Conservation (phyloP, 176 grass and related monocot genomes). For the Carex littledalei region DNA sequence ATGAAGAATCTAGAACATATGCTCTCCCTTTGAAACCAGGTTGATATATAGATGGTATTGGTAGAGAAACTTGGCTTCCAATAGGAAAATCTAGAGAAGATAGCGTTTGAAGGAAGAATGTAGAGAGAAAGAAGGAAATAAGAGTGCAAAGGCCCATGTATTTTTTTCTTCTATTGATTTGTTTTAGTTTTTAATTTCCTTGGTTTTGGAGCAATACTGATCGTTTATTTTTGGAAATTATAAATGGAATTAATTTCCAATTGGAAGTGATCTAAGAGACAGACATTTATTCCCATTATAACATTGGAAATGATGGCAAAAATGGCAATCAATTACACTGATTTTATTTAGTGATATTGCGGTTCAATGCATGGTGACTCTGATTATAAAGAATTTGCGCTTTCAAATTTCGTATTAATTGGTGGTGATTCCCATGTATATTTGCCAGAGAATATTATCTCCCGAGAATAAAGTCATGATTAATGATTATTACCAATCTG, state of each 20-base stretch:
- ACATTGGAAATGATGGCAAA: slow-evolving; percentile 15
- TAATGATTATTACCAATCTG: background rate
- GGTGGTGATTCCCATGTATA: slow-evolving; percentile 3
- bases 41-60: slow-evolving; percentile 21
- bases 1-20: slow-evolving; percentile 11
- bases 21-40: slow-evolving; percentile 31
- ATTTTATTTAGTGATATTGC: slow-evolving; percentile 4
- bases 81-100: slow-evolving; percentile 19
- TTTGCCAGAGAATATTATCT: background rate
- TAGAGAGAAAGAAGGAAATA: slow-evolving; percentile 10
- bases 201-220: background rate
- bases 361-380: slow-evolving; percentile 6
- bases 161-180: background rate
- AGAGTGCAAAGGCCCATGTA: slow-evolving; percentile 17
- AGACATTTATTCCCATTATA: slow-evolving; percentile 6
- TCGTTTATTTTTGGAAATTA: background rate
- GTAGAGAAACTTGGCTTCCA: slow-evolving; percentile 25
- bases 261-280: slow-evolving; percentile 21
- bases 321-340: slow-evolving; percentile 1
- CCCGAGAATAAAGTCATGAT: background rate
- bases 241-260: slow-evolving; percentile 1
- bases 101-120: background rate
- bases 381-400: slow-evolving; percentile 4
- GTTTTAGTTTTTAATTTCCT: background rate
- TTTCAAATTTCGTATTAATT: slow-evolving; percentile 5